Conservation (phyloP, 2,329 filamentous ascomycete genomes). For the Aureobasidium sp. region DNA sequence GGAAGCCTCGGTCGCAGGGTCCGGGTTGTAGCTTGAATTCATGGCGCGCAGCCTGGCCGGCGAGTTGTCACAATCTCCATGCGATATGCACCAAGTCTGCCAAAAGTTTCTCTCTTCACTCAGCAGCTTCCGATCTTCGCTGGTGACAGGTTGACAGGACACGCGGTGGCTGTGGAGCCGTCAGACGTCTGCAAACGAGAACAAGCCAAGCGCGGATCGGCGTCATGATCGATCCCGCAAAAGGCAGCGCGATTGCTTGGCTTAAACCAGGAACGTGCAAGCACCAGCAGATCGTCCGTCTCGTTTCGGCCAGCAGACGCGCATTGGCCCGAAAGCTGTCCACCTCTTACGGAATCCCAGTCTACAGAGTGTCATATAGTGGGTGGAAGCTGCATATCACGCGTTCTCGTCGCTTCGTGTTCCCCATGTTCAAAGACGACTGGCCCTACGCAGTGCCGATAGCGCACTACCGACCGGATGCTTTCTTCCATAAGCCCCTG, state of each 20-base stretch:
- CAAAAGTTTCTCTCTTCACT: neutral
- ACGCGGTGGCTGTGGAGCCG: neutral
- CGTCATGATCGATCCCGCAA: neutral
- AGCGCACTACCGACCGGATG: neutral
- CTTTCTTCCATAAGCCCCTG: neutral
- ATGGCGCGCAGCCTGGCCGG: conserved; percentile 3
- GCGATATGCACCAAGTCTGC: neutral
- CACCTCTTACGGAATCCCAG: neutral
- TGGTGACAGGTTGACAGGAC: neutral
- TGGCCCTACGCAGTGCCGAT: neutral
- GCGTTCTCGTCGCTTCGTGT: neutral
- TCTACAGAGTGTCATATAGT: neutral
- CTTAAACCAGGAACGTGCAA: neutral
- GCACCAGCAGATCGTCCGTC: neutral
- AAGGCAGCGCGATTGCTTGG: neutral
- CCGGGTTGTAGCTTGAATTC: conserved; percentile 20
- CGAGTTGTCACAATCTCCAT: neutral
- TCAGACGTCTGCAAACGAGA: neutral
- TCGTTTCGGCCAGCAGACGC: neutral
- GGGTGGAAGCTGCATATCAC: neutral
- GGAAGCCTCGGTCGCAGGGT: conserved; percentile 18
- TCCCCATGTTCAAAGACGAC: neutral
- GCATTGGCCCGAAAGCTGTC: neutral
- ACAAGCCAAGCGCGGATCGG: neutral
- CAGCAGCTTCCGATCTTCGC: neutral